Percentiles rank a stretch among this genome's conserved stretches.
phyloP scores from a whole-genome alignment of 345 rosid species.

The Acer yangbiense region DNA sequence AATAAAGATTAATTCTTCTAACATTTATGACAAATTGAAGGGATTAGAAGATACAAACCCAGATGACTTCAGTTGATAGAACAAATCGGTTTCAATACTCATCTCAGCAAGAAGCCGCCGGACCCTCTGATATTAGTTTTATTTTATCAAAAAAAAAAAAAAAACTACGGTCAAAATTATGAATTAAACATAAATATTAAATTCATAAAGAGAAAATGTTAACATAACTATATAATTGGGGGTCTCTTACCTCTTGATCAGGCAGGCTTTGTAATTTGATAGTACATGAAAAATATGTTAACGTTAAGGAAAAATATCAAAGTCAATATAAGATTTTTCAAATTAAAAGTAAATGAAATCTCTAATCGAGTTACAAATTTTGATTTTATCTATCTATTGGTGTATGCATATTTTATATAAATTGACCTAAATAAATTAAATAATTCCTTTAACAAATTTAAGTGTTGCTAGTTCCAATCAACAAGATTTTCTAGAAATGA shows the following conservation, averaged over 20 bases:
- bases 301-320: not conserved
- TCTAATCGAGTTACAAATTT: not conserved
- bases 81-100: slow-evolving; percentile 17
- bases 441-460: too few relatives aligned
- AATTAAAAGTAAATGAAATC: not conserved
- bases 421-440: too few relatives aligned
- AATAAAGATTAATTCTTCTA: not conserved
- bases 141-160: not conserved
- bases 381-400: too few relatives aligned
- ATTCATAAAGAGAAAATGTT: not conserved
- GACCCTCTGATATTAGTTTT: slow-evolving; percentile 12
- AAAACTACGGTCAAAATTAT: not conserved
- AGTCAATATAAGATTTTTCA: not conserved
- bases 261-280: slow-evolving; percentile 11
- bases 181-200: not conserved
- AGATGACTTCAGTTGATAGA: not conserved
- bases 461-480: too few relatives aligned
- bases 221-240: not conserved
- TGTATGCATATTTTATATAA: too few relatives aligned
- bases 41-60: slow-evolving; percentile 20
- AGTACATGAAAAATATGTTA: not conserved
- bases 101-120: slow-evolving; percentile 12
- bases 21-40: not conserved
- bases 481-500: too few relatives aligned
- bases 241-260: slow-evolving; percentile 11